phyloP scores from a whole-genome alignment of 257 asterid species.

The Solanum ossicruentum region DNA sequence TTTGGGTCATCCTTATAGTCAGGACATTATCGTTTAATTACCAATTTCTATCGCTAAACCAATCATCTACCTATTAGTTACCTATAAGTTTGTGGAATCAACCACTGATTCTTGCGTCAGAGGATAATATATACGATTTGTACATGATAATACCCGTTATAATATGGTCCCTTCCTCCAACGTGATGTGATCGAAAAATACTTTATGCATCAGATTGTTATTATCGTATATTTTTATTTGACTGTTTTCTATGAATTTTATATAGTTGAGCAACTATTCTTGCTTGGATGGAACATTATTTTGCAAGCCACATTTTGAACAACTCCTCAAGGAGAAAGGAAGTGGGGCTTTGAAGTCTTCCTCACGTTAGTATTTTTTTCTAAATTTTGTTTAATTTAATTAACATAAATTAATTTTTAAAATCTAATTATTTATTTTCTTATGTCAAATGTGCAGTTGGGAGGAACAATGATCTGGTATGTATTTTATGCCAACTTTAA shows the following conservation, averaged over 20 bases:
- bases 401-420: not conserved
- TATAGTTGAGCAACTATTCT: conserved; percentile 49
- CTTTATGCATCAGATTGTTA: not conserved
- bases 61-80: no score
- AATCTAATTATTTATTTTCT: not conserved
- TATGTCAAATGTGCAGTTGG: conserved; percentile 13
- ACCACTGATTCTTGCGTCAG: not conserved
- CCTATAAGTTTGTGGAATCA: not conserved
- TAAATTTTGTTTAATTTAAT: not conserved
- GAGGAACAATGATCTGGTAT: conserved; percentile 37
- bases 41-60: no score
- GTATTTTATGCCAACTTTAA: not conserved
- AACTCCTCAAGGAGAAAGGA: conserved; percentile 48
- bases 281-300: conserved; percentile 38
- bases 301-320: conserved; percentile 65
- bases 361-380: conserved; percentile 24
- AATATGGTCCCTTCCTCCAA: not conserved
- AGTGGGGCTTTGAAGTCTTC: conserved; percentile 18
- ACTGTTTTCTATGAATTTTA: not conserved
- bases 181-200: not conserved
- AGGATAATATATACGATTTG: no score
- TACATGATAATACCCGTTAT: not conserved
- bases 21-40: not conserved
- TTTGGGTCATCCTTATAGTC: not conserved
- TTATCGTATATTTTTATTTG: not conserved